Conservation (phyloP, 2,329 filamentous ascomycete species). For the Aspergillus tamarii region DNA sequence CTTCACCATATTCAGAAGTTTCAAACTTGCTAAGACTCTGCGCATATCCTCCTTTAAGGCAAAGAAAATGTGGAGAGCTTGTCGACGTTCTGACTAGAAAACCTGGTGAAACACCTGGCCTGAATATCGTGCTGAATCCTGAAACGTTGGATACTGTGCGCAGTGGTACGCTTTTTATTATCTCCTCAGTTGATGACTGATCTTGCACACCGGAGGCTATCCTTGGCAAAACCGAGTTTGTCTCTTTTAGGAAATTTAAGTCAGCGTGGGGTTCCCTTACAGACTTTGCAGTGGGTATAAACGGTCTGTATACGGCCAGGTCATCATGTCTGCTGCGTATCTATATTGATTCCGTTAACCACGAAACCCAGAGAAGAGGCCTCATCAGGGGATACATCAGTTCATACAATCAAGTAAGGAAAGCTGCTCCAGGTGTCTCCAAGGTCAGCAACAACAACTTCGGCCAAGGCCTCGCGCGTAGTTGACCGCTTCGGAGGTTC, state of each 20-base stretch:
- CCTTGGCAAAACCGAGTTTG: conserved; percentile 69
- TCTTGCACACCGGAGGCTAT: conserved; percentile 56
- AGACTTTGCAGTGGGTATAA: conserved; percentile 48
- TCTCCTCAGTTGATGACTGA: conserved; percentile 31
- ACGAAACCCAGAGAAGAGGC: neutral
- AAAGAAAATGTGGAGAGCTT: conserved; percentile 74
- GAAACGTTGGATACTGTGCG: conserved; percentile 57
- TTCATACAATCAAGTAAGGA: conserved; percentile 79
- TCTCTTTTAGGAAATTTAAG: conserved; percentile 75
- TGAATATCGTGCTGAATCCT: conserved; percentile 79
- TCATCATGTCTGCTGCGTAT: conserved; percentile 80
- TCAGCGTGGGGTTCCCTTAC: conserved; percentile 26
- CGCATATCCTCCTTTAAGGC: conserved; percentile 69
- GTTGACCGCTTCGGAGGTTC: conserved; percentile 73
- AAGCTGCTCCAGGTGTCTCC: conserved; percentile 72
- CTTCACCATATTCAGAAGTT: conserved; percentile 68
- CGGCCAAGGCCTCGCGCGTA: conserved; percentile 72
- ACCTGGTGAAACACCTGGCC: conserved; percentile 76
- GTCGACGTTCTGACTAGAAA: conserved; percentile 84
- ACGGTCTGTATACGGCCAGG: conserved; percentile 83
- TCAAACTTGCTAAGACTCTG: conserved; percentile 76
- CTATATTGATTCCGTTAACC: conserved; percentile 48
- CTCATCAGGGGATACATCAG: neutral
- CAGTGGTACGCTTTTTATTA: conserved; percentile 45
- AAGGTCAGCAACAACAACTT: conserved; percentile 82